These are phyloP conservation scores for Lasiodiplodia theobromae DNA, from an alignment of 2,329 filamentous ascomycete genomes.

Conservation along the genomic window DNA sequence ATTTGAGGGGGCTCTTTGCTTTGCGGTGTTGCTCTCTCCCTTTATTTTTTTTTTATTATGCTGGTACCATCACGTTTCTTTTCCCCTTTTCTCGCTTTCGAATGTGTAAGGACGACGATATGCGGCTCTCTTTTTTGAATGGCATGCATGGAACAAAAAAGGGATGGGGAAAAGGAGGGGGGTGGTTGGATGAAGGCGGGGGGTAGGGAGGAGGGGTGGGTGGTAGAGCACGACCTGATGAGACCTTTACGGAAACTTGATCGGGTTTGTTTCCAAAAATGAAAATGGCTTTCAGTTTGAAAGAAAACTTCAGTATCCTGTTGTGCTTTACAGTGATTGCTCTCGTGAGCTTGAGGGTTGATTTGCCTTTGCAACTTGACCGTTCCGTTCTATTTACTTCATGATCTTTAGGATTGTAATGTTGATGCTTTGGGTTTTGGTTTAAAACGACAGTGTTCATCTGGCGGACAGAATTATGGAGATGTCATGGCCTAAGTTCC, in stretches of 20 bases:
- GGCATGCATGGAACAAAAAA: not conserved
- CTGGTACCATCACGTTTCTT: not conserved
- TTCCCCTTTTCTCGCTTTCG: not conserved
- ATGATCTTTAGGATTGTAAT: not conserved
- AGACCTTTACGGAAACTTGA: not conserved
- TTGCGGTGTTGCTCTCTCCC: not conserved
- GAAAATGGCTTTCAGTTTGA: not conserved
- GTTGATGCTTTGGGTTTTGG: not conserved
- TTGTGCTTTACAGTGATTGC: not conserved
- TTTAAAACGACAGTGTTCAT: too few species aligned
- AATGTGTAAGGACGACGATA: slow-evolving; percentile 5
- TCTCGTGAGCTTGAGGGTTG: not conserved
- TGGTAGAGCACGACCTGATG: slow-evolving; percentile 9
- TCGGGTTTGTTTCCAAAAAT: not conserved
- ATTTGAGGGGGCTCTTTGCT: not conserved
- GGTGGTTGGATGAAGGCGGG: slow-evolving; percentile 4
- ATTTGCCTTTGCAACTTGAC: not conserved
- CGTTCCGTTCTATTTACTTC: not conserved
- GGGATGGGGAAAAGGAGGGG: not conserved
- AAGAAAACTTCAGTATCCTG: not conserved
- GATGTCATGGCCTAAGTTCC: too few species aligned
- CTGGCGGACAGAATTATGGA: too few species aligned
- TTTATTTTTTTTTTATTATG: not conserved
- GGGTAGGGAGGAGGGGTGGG: not conserved
- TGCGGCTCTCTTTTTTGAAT: slow-evolving; percentile 2